A percentile compares a stretch with the other conserved stretches of the same genome.
Conservation (phyloP, 2,329 filamentous ascomycete species). For the Colletotrichum aenigma region DNA sequence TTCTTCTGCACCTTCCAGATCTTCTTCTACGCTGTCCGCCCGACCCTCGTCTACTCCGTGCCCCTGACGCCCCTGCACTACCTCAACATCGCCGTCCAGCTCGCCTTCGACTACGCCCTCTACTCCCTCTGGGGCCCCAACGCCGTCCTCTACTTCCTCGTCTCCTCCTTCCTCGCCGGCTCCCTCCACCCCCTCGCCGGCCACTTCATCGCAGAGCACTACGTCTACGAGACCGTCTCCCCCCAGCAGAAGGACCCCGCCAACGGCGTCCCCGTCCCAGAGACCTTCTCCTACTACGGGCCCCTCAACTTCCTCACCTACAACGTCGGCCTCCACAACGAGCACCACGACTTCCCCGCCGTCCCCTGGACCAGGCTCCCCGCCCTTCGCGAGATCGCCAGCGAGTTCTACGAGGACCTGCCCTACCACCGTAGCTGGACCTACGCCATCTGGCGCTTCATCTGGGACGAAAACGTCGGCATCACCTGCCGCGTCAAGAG, state of each 20-base stretch:
- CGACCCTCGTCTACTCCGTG: conserved; percentile 91
- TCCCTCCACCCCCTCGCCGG: conserved; percentile 93
- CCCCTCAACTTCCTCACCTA: conserved; percentile 91
- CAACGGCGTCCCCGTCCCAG: conserved; percentile 73
- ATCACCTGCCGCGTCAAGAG: conserved; percentile 94
- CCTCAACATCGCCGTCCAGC: conserved; percentile 79
- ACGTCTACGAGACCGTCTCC: conserved; percentile 73
- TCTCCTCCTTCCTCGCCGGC: conserved; percentile 92
- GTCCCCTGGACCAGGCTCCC: conserved; percentile 92
- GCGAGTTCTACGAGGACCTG: conserved; percentile 89
- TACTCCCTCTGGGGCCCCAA: conserved; percentile 64
- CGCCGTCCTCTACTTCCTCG: conserved; percentile 80
- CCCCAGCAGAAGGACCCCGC: conserved; percentile 59
- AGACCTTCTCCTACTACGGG: conserved; percentile 98
- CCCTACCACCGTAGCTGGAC: conserved; percentile 90
- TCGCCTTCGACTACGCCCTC: conserved; percentile 77
- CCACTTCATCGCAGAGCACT: conserved; percentile 98
- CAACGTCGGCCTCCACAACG: conserved; percentile 97
- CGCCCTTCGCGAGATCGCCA: conserved; percentile 76
- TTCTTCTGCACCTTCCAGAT: conserved; percentile 99
- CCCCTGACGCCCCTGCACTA: conserved; percentile 86
- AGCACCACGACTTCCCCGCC: conserved; percentile 98
- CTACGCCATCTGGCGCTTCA: conserved; percentile 94
- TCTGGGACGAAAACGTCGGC: conserved; percentile 87
- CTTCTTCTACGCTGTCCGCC: conserved; percentile 95